Evolutionary conservation across 2,329 filamentous ascomycete genomes (phyloP), one percentile per base, ranked within the genome.

Genomic region (Penicillium sp.): DNA sequence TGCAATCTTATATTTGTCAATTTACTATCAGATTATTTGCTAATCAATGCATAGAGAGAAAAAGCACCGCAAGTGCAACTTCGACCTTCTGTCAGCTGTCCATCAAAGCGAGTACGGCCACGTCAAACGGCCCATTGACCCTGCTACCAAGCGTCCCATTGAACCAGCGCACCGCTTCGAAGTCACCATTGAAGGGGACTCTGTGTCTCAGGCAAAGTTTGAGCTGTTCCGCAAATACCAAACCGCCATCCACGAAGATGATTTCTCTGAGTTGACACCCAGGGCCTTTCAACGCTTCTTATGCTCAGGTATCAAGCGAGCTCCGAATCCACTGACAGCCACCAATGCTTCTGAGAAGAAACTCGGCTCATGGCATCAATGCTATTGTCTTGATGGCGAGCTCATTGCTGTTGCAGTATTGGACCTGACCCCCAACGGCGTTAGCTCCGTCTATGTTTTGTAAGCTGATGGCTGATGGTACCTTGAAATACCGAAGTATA

Each of bases 401-500:
- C 69, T 81, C 43, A 75, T 81, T 54, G 79, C 79, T 1, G 77
- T 81, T 38, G 79, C 75, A 8, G 79, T 81, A 9, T 67, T 81
- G 48, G 79, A 81, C 57, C 62, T 81, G 25, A 66, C 81, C 40
- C 80, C 78, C 0, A 74, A 71, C 50, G 76, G 77, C 7, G 73
- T 81, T 19, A 81, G 79, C 68, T 80, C 79, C 4, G 79, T 81
- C 48, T 81, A 81, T 60, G 68, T 81, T 19, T 80, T 80, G 78
- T 81, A 65, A 69, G 75, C 10, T 21, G 10, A n/a, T 19, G 29
- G 54, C 31, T 48, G 49, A 60, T 29, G 42, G 2, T 48, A 35
- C 15, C 6, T 12, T 1, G 5, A 53, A 31, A 41, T 21, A 21
- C 13, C 4, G 1, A 54, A 27, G 25, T 21, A 21, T 47, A 3